Evolutionary conservation across 1,139 yeast species (phyloP).

Genomic region (Magnusiomyces tetraspermus): DNA sequence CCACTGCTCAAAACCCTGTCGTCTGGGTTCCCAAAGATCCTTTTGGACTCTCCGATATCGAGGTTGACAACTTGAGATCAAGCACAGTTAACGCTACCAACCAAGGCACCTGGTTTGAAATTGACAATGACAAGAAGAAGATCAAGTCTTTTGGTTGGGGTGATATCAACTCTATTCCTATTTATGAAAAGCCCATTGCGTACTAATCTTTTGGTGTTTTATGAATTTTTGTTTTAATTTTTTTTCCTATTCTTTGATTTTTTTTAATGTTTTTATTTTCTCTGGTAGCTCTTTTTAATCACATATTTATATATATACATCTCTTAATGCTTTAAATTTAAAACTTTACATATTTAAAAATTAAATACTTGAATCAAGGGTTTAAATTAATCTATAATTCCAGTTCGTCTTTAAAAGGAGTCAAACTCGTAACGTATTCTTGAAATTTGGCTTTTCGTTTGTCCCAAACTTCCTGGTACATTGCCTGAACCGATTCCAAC

Average conservation of each 20-base stretch:
- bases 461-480: neutral
- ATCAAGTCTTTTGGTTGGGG: slow-evolving; percentile 19
- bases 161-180: slow-evolving; percentile 20
- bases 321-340: no score
- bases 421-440: neutral
- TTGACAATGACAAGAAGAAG: slow-evolving; percentile 38
- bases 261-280: neutral
- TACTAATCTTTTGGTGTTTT: slow-evolving; percentile 14
- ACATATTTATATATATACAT: no score
- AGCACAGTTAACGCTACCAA: slow-evolving; percentile 48
- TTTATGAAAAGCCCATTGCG: slow-evolving; percentile 19
- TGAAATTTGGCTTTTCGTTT: neutral
- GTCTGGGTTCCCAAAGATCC: slow-evolving; percentile 88
- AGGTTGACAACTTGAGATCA: slow-evolving; percentile 39
- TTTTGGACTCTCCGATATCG: slow-evolving; percentile 60
- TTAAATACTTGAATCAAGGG: no score
- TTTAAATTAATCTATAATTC: neutral
- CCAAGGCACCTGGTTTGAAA: slow-evolving; percentile 46
- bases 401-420: neutral
- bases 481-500: neutral
- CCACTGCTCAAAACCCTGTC: slow-evolving; percentile 53
- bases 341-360: no score
- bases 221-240: neutral
- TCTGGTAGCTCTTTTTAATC: no score
- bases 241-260: neutral